phyloP scores from a whole-genome alignment of 202 grass and related monocot species.

The Saccharum hybrid region DNA sequence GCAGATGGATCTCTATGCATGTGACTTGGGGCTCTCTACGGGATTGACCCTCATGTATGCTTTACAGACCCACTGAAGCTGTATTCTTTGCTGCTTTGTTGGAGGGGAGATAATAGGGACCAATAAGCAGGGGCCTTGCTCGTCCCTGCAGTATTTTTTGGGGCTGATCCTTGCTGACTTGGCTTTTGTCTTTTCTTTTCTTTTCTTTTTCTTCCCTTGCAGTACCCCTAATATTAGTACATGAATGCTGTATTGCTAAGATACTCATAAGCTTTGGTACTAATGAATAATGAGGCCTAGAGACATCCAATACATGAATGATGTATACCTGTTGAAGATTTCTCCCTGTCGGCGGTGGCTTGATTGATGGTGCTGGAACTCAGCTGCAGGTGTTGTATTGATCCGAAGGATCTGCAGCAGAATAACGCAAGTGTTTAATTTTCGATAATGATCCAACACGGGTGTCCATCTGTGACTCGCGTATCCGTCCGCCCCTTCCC shows the following conservation, averaged over 20 bases:
- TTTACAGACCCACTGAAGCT: neutral
- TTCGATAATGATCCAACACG: too few relatives aligned
- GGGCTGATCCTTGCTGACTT: constrained; percentile 39
- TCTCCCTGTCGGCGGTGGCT: constrained; percentile 11
- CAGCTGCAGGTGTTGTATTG: neutral
- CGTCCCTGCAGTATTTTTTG: constrained; percentile 29
- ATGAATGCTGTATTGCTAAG: neutral
- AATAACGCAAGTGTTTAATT: neutral
- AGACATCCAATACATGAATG: neutral
- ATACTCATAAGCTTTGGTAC: neutral
- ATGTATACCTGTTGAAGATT: neutral
- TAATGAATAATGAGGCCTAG: neutral
- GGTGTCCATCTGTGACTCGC: too few relatives aligned
- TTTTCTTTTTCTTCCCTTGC: neutral
- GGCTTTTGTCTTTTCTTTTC: too few relatives aligned
- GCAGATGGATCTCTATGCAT: constrained; percentile 42
- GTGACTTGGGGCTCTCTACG: constrained; percentile 15
- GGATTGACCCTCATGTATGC: constrained; percentile 13
- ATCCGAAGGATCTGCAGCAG: neutral
- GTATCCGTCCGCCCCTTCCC: too few relatives aligned
- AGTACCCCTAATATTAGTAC: neutral
- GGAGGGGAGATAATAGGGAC: constrained; percentile 10
- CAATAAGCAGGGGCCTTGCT: constrained; percentile 4
- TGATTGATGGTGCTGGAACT: neutral
- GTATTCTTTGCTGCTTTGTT: constrained; percentile 15